Conservation (phyloP, 2,329 filamentous ascomycete species). For the Trichoderma hamatum region DNA sequence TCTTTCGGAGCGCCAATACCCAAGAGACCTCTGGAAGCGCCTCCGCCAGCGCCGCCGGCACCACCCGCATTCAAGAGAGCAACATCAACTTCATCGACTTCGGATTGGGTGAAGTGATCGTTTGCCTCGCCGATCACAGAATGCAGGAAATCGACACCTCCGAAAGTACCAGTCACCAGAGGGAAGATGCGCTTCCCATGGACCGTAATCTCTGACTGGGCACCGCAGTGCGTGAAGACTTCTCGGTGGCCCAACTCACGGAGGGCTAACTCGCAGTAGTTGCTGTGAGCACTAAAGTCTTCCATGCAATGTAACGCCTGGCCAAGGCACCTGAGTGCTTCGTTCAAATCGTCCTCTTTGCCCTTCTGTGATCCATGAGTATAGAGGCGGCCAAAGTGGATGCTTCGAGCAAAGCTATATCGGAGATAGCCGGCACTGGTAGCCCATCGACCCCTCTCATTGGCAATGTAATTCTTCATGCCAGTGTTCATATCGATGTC, state of each 20-base stretch:
- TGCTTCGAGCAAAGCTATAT: conserved; percentile 72
- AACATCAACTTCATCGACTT: conserved; percentile 78
- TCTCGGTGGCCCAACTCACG: conserved; percentile 78
- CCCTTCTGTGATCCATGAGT: conserved; percentile 66
- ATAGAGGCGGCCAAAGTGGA: conserved; percentile 78
- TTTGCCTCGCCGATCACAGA: conserved; percentile 76
- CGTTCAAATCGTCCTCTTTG: conserved; percentile 76
- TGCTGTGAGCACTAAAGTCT: conserved; percentile 80
- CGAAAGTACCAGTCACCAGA: conserved; percentile 73
- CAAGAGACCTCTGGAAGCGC: conserved; percentile 47
- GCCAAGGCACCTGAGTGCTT: conserved; percentile 75
- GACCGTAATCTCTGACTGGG: conserved; percentile 63
- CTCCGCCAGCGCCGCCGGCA: conserved; percentile 42
- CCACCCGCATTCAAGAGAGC: conserved; percentile 71
- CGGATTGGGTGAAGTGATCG: conserved; percentile 83
- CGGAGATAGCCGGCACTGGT: conserved; percentile 86
- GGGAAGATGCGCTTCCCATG: conserved; percentile 71
- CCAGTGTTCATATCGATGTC: conserved; percentile 76
- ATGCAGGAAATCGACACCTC: conserved; percentile 82
- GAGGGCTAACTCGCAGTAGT: conserved; percentile 78
- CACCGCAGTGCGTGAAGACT: conserved; percentile 78
- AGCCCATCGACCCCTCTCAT: conserved; percentile 83
- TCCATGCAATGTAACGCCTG: conserved; percentile 78
- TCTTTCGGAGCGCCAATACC: conserved; percentile 50
- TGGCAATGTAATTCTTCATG: conserved; percentile 99